A percentile compares a stretch with the other conserved stretches of the same genome.
These are phyloP conservation scores for Tetracladium marchalianum DNA, from an alignment of 495 filamentous ascomycete species.

Conservation along the genomic window DNA sequence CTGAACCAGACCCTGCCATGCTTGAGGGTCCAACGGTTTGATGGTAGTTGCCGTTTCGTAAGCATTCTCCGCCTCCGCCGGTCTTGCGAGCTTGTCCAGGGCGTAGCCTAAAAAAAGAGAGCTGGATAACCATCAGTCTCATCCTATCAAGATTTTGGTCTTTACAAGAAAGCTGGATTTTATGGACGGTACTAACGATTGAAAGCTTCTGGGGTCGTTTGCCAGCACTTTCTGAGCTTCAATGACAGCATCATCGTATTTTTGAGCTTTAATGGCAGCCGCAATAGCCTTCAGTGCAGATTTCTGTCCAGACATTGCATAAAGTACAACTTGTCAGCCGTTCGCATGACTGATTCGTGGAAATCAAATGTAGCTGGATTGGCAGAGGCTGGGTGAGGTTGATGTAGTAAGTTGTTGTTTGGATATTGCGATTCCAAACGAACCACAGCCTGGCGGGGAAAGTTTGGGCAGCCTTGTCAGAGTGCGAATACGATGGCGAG, in stretches of 20 bases:
- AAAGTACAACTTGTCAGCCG: background rate
- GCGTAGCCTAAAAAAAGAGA: constrained; percentile 76
- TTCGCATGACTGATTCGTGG: background rate
- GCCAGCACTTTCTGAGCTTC: constrained; percentile 57
- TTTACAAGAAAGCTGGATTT: too few relatives aligned
- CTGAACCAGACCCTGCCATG: constrained; percentile 85
- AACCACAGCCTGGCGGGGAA: background rate
- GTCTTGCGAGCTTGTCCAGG: constrained; percentile 60
- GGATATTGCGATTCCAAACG: background rate
- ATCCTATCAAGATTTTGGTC: too few relatives aligned
- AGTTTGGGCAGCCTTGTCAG: too few relatives aligned
- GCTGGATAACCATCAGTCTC: constrained; percentile 28
- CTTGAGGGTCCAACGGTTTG: constrained; percentile 45
- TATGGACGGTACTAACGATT: constrained; percentile 42
- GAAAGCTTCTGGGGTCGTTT: constrained; percentile 70
- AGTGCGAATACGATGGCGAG: too few relatives aligned
- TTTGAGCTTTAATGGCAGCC: constrained; percentile 65
- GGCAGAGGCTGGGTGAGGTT: too few relatives aligned
- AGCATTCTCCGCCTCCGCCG: constrained; percentile 59
- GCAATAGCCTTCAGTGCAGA: constrained; percentile 75
- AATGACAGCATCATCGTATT: constrained; percentile 63
- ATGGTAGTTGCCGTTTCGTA: constrained; percentile 64
- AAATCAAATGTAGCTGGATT: background rate
- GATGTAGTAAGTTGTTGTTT: background rate
- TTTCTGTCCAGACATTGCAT: constrained; percentile 49